phyloP scores from a whole-genome alignment of 2,329 filamentous ascomycete species.

The Curvularia sp. region DNA sequence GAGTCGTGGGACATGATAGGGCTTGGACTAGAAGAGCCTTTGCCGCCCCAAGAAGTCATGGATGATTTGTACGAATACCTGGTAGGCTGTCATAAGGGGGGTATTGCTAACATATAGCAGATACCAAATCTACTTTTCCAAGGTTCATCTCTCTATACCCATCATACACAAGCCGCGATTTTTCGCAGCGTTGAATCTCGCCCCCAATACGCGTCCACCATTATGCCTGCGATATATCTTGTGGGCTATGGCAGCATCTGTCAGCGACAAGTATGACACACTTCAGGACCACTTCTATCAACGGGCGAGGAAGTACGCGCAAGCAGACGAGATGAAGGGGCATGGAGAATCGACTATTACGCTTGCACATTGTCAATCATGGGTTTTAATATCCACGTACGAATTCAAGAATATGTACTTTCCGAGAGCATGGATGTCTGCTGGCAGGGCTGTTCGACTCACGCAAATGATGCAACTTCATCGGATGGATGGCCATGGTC shows the following conservation, averaged over 20 bases:
- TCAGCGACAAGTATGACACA: constrained; percentile 79
- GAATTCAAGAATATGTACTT: constrained; percentile 99
- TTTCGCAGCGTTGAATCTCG: constrained; percentile 84
- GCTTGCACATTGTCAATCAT: constrained; percentile 84
- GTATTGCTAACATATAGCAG: constrained; percentile 53
- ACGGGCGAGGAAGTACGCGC: constrained; percentile 86
- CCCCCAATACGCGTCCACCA: constrained; percentile 84
- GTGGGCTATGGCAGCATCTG: constrained; percentile 90
- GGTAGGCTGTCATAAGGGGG: background rate
- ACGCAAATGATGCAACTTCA: constrained; percentile 93
- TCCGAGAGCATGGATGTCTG: constrained; percentile 92
- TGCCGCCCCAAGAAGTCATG: constrained; percentile 80
- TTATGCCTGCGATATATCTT: constrained; percentile 91
- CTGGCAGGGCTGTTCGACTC: constrained; percentile 80
- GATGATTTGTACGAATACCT: constrained; percentile 74
- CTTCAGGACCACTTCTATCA: constrained; percentile 90
- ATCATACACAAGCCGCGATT: constrained; percentile 92
- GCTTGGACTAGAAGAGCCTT: constrained; percentile 79
- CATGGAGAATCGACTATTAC: constrained; percentile 90
- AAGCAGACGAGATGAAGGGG: constrained; percentile 88
- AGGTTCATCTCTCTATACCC: constrained; percentile 82
- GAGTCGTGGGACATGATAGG: constrained; percentile 88
- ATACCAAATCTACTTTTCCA: constrained; percentile 87
- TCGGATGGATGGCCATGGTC: constrained; percentile 77
- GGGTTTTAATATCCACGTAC: constrained; percentile 79